These are phyloP conservation scores for Aspergillus nomiae DNA, from an alignment of 2,329 filamentous ascomycete genomes.

Conservation along the genomic window DNA sequence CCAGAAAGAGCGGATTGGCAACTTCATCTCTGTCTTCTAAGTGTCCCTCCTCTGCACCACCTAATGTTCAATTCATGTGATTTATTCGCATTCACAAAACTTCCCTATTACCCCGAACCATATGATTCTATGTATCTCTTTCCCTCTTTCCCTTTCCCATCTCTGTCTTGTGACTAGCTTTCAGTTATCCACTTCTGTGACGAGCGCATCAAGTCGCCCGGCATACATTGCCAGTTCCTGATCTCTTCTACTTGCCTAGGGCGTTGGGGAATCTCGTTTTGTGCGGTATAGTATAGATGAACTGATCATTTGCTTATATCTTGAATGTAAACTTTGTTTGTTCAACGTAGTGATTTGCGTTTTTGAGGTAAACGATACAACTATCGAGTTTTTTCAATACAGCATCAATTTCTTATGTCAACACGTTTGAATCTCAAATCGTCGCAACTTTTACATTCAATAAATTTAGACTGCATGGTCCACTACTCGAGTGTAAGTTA, in stretches of 20 bases:
- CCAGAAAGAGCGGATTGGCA: constrained; percentile 97
- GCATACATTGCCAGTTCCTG: constrained; percentile 24
- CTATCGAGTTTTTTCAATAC: neutral
- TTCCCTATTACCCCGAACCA: constrained; percentile 1
- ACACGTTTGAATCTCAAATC: neutral
- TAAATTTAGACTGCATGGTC: neutral
- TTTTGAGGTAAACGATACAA: neutral
- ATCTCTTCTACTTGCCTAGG: constrained; percentile 20
- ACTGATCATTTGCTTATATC: constrained; percentile 3
- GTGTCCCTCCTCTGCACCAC: constrained; percentile 12
- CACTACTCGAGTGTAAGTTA: neutral
- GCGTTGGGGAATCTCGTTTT: constrained; percentile 29
- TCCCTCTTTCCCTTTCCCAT: constrained; percentile 17
- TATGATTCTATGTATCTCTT: constrained; percentile 17
- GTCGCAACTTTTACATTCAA: neutral
- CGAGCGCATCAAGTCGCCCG: constrained; percentile 32
- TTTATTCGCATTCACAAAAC: constrained; percentile 11
- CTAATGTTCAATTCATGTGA: neutral
- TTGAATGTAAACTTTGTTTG: neutral
- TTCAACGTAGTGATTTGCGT: neutral
- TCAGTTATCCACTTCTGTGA: constrained; percentile 32
- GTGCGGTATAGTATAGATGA: constrained; percentile 31
- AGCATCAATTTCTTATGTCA: neutral
- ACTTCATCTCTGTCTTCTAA: constrained; percentile 98
- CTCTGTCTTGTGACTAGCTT: constrained; percentile 23